These are phyloP conservation scores for Aspergillus wentii DNA, from an alignment of 495 filamentous ascomycete genomes.

Conservation along the genomic window DNA sequence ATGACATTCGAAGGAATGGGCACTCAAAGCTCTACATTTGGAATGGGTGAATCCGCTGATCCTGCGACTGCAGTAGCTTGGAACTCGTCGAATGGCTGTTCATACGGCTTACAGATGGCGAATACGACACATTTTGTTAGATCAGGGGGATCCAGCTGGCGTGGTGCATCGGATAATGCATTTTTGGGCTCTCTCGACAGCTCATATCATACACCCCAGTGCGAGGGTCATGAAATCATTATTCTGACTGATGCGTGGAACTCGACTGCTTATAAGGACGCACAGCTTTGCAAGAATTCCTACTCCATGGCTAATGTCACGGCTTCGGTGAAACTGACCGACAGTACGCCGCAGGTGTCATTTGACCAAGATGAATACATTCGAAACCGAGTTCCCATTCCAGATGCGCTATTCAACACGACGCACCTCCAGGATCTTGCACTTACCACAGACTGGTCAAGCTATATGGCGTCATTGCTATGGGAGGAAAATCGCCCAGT, in stretches of 20 bases:
- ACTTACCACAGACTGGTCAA: slow-evolving; percentile 17
- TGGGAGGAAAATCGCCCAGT: slow-evolving; percentile 5
- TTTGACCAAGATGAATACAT: slow-evolving; percentile 20
- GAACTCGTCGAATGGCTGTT: too few species aligned
- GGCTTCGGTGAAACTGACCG: slow-evolving; percentile 11
- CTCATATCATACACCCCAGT: too few species aligned
- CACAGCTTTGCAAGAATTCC: slow-evolving; percentile 17
- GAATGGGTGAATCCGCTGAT: too few species aligned
- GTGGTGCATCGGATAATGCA: too few species aligned
- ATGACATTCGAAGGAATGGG: too few species aligned
- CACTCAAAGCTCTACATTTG: too few species aligned
- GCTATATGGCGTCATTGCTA: slow-evolving; percentile 18
- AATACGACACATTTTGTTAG: too few species aligned
- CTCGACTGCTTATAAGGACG: slow-evolving; percentile 1
- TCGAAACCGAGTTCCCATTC: slow-evolving; percentile 8
- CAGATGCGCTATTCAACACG: slow-evolving; percentile 14
- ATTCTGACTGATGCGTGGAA: slow-evolving; percentile 14
- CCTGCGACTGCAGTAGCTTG: too few species aligned
- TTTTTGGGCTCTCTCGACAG: too few species aligned
- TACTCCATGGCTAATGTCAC: slow-evolving; percentile 30
- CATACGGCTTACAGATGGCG: too few species aligned
- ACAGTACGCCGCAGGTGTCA: slow-evolving; percentile 13
- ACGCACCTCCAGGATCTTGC: slow-evolving; percentile 8
- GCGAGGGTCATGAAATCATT: slow-evolving; percentile 9
- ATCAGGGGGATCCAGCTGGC: too few species aligned